A percentile compares a stretch with the other conserved stretches of the same genome.
These are phyloP conservation scores for Veloboletus limbatus DNA, from an alignment of 1,284 basidiomycete species.

Conservation along the genomic window DNA sequence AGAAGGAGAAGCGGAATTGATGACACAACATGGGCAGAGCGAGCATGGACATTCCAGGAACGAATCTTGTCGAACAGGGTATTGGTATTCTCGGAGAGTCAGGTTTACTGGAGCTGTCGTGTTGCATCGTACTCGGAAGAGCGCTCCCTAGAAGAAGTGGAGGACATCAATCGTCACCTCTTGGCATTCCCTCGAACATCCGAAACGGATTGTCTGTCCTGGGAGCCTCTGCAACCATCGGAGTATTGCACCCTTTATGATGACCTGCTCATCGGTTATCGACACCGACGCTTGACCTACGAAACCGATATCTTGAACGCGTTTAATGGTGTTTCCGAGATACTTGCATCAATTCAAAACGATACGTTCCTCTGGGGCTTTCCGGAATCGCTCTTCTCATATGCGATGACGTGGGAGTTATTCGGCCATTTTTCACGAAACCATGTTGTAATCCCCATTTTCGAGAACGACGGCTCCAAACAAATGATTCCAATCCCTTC, in stretches of 20 bases:
- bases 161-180: not conserved
- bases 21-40: conserved; percentile 9
- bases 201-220: not conserved
- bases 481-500: conserved; percentile 14
- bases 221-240: conserved; percentile 1
- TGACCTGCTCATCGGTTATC: conserved; percentile 8
- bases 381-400: conserved; percentile 17
- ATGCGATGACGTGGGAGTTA: conserved; percentile 12
- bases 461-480: conserved; percentile 3
- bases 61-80: conserved; percentile 19
- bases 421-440: conserved; percentile 8
- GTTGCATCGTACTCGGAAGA: conserved; percentile 16
- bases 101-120: conserved; percentile 23
- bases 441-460: conserved; percentile 7
- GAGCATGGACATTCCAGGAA: conserved; percentile 27
- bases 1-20: conserved; percentile 2
- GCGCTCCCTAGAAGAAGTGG: conserved; percentile 8
- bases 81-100: conserved; percentile 18
- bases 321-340: conserved; percentile 15
- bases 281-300: conserved; percentile 14
- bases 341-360: conserved; percentile 10
- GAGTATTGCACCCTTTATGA: conserved; percentile 4
- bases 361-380: conserved; percentile 22
- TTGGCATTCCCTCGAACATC: conserved; percentile 2
- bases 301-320: conserved; percentile 22